Conservation (phyloP, 2,329 filamentous ascomycete species). For the Tolypocladium ophioglossoides region DNA sequence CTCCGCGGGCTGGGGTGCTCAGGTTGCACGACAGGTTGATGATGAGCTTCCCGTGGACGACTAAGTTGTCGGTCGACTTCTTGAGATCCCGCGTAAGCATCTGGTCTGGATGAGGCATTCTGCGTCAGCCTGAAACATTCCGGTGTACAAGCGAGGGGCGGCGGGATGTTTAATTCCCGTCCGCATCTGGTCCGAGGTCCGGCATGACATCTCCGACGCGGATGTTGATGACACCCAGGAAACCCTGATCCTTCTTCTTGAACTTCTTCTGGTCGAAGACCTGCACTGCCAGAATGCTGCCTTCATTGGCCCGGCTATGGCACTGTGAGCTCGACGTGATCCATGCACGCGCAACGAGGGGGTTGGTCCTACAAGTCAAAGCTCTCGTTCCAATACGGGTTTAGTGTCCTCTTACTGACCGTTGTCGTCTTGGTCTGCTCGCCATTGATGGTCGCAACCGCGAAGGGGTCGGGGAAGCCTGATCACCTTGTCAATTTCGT, state of each 20-base stretch:
- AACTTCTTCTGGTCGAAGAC: slow-evolving; percentile 99
- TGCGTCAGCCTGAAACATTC: slow-evolving; percentile 14
- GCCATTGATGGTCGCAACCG: slow-evolving; percentile 91
- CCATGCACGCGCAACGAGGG: slow-evolving; percentile 2
- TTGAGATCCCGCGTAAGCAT: slow-evolving; percentile 97
- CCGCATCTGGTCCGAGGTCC: slow-evolving; percentile 77
- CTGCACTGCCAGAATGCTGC: slow-evolving; percentile 93
- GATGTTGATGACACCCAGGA: slow-evolving; percentile 95
- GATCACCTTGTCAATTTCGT: slow-evolving; percentile 16
- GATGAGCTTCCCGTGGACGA: slow-evolving; percentile 96
- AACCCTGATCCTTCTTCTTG: slow-evolving; percentile 99
- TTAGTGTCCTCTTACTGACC: slow-evolving; percentile 93
- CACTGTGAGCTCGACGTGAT: neutral
- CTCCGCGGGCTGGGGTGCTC: slow-evolving; percentile 51
- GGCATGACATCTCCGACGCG: slow-evolving; percentile 82
- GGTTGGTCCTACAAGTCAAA: slow-evolving; percentile 76
- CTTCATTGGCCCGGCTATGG: slow-evolving; percentile 75
- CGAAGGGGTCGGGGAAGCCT: slow-evolving; percentile 98
- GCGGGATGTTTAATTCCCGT: slow-evolving; percentile 50
- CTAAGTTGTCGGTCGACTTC: slow-evolving; percentile 95
- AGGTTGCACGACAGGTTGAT: slow-evolving; percentile 93
- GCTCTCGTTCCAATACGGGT: slow-evolving; percentile 99
- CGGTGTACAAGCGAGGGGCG: slow-evolving; percentile 7
- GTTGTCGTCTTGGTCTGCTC: slow-evolving; percentile 98
- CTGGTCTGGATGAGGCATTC: slow-evolving; percentile 57